Base-by-base conservation (phyloP, 352 stramenopile species). In the Aphanomyces stellatus region DNA sequence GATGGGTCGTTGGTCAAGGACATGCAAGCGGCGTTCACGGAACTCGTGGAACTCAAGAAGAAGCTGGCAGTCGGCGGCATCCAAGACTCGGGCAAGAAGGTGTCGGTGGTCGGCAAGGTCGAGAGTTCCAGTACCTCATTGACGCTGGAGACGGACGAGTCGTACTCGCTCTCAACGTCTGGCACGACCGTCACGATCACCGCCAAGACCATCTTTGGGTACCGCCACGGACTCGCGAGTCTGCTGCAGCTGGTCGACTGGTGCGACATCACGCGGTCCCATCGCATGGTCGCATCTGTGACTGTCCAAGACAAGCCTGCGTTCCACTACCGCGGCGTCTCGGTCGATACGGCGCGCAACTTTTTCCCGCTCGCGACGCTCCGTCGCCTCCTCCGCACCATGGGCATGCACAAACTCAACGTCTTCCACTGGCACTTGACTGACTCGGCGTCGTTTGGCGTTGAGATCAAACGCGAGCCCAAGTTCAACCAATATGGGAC, bases 391-490 rank as follows among this genome's bases (percentile, higher is more conserved):
- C 17, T 67, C 15, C 2, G 31, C 15, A 49, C 60, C 15, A 53
- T 67, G 35, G 60, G 43, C 24, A 40, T 57, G 37, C 30, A 56
- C 43, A 67, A 67, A 31, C 35, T 67, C 30, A 67, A 67, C 40
- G 30, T 33, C 15, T 46, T 67, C 28, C 60, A 67, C 27, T 67
- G 60, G 60, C 60, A 67, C 42, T n/a, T 67, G 19, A 48, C 51
- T 1, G 60, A 67, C 60, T 42, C 60, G 60, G 40, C 43, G 37
- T 51, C 31, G 30, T 67, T 67, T 33, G 41, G 41, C 13, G 41
- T 67, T 30, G 53, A 63, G 53, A 57, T 63, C 53, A 63, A 63
- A 30, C n/a, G 31, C 15, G 43, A 67, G 27, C 69, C 69, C 41
- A 53, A 48, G 19, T 57, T 73, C 30, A 62, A 68, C 13, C 22